Evolutionary conservation across 2,329 filamentous ascomycete species (phyloP).

Genomic region (Chaetomiaceae sp.): DNA sequence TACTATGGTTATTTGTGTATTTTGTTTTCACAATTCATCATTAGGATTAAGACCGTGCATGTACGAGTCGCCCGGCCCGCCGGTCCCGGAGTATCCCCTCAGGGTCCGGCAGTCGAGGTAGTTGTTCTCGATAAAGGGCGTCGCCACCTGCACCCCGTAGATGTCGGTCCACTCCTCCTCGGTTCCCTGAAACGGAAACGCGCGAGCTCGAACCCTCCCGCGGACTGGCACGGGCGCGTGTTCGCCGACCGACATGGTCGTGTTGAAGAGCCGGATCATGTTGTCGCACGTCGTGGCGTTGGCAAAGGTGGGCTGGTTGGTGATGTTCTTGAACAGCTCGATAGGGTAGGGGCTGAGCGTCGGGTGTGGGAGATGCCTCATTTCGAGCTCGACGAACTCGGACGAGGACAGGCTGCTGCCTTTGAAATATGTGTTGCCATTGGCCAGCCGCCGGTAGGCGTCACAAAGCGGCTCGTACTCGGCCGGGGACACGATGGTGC

Average conservation of each 20-base stretch:
- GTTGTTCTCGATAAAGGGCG: constrained; percentile 34
- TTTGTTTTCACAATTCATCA: constrained; percentile 7
- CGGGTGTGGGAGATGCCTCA: constrained; percentile 17
- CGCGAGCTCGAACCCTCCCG: constrained; percentile 26
- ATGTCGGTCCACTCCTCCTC: constrained; percentile 25
- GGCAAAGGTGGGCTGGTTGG: constrained; percentile 54
- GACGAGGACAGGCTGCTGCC: constrained; percentile 23
- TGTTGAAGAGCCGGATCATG: constrained; percentile 34
- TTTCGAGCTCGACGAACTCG: constrained; percentile 32
- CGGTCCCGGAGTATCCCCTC: constrained; percentile 28
- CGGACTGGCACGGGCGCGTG: constrained; percentile 27
- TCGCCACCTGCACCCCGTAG: constrained; percentile 32
- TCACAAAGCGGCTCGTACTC: constrained; percentile 46
- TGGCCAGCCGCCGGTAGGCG: constrained; percentile 38
- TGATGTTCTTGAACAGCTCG: constrained; percentile 45
- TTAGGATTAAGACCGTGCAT: background rate
- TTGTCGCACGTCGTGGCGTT: constrained; percentile 40
- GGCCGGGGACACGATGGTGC: constrained; percentile 39
- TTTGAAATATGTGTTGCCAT: constrained; percentile 28
- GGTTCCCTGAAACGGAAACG: constrained; percentile 24
- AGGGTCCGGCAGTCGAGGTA: constrained; percentile 30
- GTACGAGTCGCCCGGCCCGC: constrained; percentile 21
- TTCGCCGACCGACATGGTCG: constrained; percentile 26
- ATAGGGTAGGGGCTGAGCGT: constrained; percentile 34
- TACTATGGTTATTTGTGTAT: background rate